Evolutionary conservation across 2,329 filamentous ascomycete genomes (phyloP).

Genomic region (Aspergillus pseudoglaucus): DNA sequence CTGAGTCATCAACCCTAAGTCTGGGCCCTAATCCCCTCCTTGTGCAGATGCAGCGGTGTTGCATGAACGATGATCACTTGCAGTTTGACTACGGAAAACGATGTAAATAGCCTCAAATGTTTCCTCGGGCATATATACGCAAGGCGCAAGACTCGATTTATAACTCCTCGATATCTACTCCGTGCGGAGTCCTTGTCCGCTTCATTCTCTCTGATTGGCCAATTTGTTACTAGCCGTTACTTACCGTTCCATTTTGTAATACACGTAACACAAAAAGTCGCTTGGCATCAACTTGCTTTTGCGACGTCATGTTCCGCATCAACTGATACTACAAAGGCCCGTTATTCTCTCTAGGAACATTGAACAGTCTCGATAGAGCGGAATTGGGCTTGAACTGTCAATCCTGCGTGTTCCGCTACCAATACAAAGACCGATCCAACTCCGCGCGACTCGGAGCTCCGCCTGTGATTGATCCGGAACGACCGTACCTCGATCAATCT

Average conservation of each 20-base stretch:
- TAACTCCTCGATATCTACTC: too few relatives aligned
- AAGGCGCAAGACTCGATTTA: too few relatives aligned
- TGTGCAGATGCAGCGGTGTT: too few relatives aligned
- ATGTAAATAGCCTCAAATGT: too few relatives aligned
- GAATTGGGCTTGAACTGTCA: neutral
- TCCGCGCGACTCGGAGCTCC: neutral
- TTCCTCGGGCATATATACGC: too few relatives aligned
- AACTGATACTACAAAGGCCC: neutral
- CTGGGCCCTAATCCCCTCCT: slow-evolving; percentile 15
- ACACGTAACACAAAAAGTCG: neutral
- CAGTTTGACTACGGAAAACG: too few relatives aligned
- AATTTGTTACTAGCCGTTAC: too few relatives aligned
- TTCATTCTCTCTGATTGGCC: too few relatives aligned
- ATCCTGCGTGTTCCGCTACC: neutral
- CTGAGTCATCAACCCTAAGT: slow-evolving; percentile 27
- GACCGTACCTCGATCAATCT: neutral
- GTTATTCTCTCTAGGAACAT: neutral
- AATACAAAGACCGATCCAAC: neutral
- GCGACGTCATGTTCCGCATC: slow-evolving; percentile 11
- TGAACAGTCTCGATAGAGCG: neutral
- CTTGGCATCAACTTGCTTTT: neutral
- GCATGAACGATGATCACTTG: too few relatives aligned
- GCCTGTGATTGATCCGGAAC: too few relatives aligned
- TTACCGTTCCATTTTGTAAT: too few relatives aligned
- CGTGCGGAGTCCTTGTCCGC: too few relatives aligned